Base-by-base conservation (phyloP, 1,284 basidiomycete genomes). In the Agroathelia rolfsii region DNA sequence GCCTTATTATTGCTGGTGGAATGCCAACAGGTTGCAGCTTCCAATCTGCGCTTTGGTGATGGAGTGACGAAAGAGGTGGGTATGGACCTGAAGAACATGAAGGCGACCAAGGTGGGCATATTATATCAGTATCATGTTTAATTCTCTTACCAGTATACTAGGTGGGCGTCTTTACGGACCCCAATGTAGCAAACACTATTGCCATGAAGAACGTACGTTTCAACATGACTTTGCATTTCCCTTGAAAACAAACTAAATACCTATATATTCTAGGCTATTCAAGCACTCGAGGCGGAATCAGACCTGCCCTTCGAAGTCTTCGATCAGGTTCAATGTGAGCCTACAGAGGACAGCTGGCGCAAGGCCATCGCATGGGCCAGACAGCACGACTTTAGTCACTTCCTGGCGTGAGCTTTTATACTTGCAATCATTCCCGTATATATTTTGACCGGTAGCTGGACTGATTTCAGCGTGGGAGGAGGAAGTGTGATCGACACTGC, bases 401-500 rank as follows among this genome's bases (percentile, higher is more conserved):
- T 93, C 65, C 66, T 95, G 23, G 92, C 92, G 83, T 86, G 49
- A 41, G 76, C 64, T n/a, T 23, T 36, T 20, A 16, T 16, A 37
- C 21, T 30, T 35, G 37, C 17, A 33, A 11, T 24, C n/a, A 23
- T 28, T n/a, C 6, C 8, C 3, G 10, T 7, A 13, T 38, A 18
- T 29, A 26, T 26, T 39, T n/a, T 37, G 34, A 3, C 32, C 4
- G 22, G 3, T 5, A n/a, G n/a, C n/a, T n/a, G n/a, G 24, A 20
- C 9, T 14, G 14, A 24, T 33, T 43, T 24, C 41, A 87, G 83
- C 30, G 87, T 96, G 16, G 92, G 93, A 43, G 93, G 93, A 25
- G 93, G 93, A 41, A 90, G 85, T 43, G 88, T 93, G 18, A 97
- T 97, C 54, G 94, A 96, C 52, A 95, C 92, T 0, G 84, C 88